Conservation (phyloP, 1,284 basidiomycete genomes). For the Ceratobasidium sp. region DNA sequence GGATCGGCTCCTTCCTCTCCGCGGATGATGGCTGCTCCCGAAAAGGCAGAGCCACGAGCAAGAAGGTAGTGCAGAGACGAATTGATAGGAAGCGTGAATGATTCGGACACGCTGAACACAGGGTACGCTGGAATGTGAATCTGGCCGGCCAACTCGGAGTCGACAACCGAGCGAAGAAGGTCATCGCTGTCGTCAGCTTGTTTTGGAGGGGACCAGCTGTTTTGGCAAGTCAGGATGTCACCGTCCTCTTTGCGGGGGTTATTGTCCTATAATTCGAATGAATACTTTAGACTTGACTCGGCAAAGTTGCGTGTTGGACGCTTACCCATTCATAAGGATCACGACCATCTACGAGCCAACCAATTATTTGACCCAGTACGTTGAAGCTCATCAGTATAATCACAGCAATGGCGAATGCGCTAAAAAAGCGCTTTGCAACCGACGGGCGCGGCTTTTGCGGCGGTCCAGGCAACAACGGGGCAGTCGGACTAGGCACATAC, state of each 20-base stretch:
- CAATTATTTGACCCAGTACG: not conserved
- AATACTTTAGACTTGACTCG: not conserved
- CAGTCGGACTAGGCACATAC: constrained; percentile 17
- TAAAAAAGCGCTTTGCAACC: constrained; percentile 35
- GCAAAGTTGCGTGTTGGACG: not conserved
- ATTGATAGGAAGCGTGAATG: constrained; percentile 23
- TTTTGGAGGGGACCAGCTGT: constrained; percentile 2
- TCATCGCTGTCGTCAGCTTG: not conserved
- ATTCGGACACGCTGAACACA: constrained; percentile 16
- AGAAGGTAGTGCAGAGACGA: constrained; percentile 28
- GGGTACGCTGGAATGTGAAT: constrained; percentile 17
- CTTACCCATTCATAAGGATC: constrained; percentile 23
- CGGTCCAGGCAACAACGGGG: constrained; percentile 39
- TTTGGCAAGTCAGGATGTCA: constrained; percentile 14
- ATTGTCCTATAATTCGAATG: constrained; percentile 29
- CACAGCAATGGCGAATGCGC: constrained; percentile 8
- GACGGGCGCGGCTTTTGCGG: constrained; percentile 28
- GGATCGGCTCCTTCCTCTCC: constrained; percentile 21
- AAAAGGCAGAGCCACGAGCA: constrained; percentile 19
- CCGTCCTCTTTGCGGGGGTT: constrained; percentile 21
- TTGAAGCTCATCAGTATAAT: constrained; percentile 7
- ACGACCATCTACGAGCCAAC: not conserved
- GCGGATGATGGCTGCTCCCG: constrained; percentile 19
- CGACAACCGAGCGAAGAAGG: not conserved
- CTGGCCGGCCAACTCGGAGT: not conserved